A percentile compares a stretch with the other conserved stretches of the same genome.
Evolutionary conservation across 441 rosid genomes (phyloP).

Genomic region (Aleurites moluccanus): DNA sequence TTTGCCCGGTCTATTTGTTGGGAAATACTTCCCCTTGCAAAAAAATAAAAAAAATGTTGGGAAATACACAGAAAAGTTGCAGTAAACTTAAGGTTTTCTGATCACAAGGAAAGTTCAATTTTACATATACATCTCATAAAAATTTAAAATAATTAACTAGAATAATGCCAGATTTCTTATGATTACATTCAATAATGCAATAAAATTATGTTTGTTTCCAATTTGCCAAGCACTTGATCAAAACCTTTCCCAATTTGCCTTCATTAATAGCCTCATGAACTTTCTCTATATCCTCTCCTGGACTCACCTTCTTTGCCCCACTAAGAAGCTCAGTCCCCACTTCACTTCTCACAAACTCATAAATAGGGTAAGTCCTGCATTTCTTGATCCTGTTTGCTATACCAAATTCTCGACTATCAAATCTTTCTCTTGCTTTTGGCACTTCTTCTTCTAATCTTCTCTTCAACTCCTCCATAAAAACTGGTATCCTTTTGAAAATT

Average conservation of each 20-base stretch:
- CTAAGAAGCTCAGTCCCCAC: constrained; percentile 36
- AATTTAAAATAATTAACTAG: too few relatives aligned
- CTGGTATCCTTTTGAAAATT: constrained; percentile 37
- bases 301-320: constrained; percentile 41
- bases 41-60: too few relatives aligned
- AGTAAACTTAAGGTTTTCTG: neutral
- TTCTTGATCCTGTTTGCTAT: constrained; percentile 31
- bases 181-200: neutral
- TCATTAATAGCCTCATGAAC: constrained; percentile 39
- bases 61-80: too few relatives aligned
- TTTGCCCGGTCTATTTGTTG: too few relatives aligned
- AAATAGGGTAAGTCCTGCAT: constrained; percentile 37
- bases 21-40: too few relatives aligned
- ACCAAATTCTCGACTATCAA: constrained; percentile 26
- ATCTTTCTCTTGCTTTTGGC: constrained; percentile 32
- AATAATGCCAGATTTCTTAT: neutral
- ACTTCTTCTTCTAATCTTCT: constrained; percentile 29
- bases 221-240: constrained; percentile 32
- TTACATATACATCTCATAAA: neutral
- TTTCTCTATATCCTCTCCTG: constrained; percentile 48
- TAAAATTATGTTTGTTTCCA: too few relatives aligned
- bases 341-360: constrained; percentile 34
- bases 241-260: constrained; percentile 37
- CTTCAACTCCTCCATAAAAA: constrained; percentile 34
- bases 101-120: neutral